These are phyloP conservation scores for Mycena venus DNA, from an alignment of 768 basidiomycete species.

Conservation along the genomic window DNA sequence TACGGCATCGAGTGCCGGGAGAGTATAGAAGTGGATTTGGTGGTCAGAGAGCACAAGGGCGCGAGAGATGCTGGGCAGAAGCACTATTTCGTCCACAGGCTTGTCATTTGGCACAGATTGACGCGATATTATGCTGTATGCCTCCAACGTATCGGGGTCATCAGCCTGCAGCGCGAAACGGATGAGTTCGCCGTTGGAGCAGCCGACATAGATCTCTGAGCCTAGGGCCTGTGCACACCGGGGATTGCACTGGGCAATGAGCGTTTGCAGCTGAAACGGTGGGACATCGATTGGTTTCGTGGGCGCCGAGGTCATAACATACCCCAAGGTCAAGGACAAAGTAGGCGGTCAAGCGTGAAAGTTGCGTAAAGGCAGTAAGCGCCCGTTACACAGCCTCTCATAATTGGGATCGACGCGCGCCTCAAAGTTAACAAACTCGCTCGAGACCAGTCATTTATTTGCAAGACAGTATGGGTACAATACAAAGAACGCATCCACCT, in stretches of 20 bases:
- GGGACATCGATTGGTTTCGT: conserved; percentile 65
- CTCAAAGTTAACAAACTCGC: no score
- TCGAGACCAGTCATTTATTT: neutral
- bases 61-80: conserved; percentile 82
- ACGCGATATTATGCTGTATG: conserved; percentile 77
- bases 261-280: conserved; percentile 69
- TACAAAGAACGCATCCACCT: neutral
- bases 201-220: conserved; percentile 89
- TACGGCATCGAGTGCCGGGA: conserved; percentile 85
- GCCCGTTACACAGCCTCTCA: neutral
- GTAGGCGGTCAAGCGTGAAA: neutral
- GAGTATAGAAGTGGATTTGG: conserved; percentile 81
- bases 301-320: conserved; percentile 54
- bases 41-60: conserved; percentile 81
- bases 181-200: conserved; percentile 86
- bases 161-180: conserved; percentile 81
- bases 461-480: neutral
- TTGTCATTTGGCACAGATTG: conserved; percentile 78
- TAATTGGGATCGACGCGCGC: no score
- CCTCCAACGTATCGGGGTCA: conserved; percentile 65
- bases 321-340: neutral
- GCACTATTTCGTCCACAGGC: conserved; percentile 83
- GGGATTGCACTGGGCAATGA: conserved; percentile 53
- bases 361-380: no score
- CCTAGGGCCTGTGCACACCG: conserved; percentile 74